Base-by-base conservation (phyloP, 1,284 basidiomycete species). In the Sporisorium exsertum region DNA sequence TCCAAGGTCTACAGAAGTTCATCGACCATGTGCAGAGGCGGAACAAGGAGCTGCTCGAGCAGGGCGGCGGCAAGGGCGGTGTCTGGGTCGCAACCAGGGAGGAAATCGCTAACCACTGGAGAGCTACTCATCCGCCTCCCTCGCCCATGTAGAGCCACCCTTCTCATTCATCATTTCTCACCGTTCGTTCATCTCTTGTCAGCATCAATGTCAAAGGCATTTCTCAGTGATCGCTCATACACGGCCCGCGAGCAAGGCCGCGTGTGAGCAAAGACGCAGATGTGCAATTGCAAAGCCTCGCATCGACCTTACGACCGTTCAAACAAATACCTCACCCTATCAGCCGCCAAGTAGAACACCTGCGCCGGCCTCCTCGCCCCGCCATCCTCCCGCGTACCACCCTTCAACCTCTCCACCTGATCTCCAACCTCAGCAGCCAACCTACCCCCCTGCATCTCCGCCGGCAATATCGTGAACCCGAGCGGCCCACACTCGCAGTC, bases 41-140 rank as follows among this genome's bases (percentile, higher is more conserved):
- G 51, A 67, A 79, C 33, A 71, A 82, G 29, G 81, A 84, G 43
- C 29, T 80, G 52, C 20, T 68, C 12, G 32, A 59, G n/a, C 47
- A 60, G 18, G 60, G 64, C 7, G 62, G 51, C 35, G 78, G 81
- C 12, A 20, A 63, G 29, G 72, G 64, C 35, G 86, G 83, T 24
- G 86, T 87, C 5, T 87, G 87, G 87, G 84, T 86, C 26, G 85
- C 87, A 0, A 87, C 86, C 3, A 64, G 87, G 26, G 84, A 86
- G 59, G 78, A 87, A 75, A 86, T 87, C 49, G 86, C 87, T 8
- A 81, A 84, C 32, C 86, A 87, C 59, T 87, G 86, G 86, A 72
- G 71, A 16, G 61, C 70, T 40, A 66, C 55, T 33, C 81, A 85
- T 56, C 86, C 86, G 3, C 65, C 88, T 32, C 46, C 47, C 26